phyloP scores from a whole-genome alignment of 75 land plant species.

The Ceratopteris richardii region DNA sequence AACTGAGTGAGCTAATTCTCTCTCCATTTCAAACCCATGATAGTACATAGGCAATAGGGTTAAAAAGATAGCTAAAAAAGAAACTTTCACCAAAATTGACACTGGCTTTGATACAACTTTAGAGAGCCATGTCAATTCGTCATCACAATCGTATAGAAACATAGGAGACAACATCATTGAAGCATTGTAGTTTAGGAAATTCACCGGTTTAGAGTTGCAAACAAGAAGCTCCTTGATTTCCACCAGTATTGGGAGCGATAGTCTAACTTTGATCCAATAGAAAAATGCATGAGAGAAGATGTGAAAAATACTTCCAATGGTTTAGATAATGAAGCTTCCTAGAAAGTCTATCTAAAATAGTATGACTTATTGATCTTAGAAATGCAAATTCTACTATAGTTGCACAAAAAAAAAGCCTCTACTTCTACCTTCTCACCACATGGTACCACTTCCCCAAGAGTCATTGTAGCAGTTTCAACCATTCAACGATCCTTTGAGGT shows the following conservation, averaged over 20 bases:
- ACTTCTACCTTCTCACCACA: conserved; percentile 68
- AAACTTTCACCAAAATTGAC: conserved; percentile 36
- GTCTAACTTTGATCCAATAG: conserved; percentile 62
- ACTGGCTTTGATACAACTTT: conserved; percentile 46
- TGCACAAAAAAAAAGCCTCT: conserved; percentile 66
- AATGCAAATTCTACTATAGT: conserved; percentile 54
- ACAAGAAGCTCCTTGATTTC: conserved; percentile 68
- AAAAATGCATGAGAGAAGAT: conserved; percentile 51
- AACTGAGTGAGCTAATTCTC: conserved; percentile 37
- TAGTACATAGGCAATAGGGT: conserved; percentile 63
- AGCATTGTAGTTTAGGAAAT: conserved; percentile 55
- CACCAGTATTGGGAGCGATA: conserved; percentile 60
- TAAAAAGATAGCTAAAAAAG: conserved; percentile 72
- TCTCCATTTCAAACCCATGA: conserved; percentile 30
- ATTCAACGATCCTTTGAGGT: conserved; percentile 1
- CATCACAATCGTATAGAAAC: conserved; percentile 36
- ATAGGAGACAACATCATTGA: conserved; percentile 70
- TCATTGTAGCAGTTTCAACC: conserved; percentile 66
- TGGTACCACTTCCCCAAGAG: conserved; percentile 65
- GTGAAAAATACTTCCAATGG: conserved; percentile 61
- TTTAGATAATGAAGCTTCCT: conserved; percentile 43
- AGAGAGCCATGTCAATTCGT: conserved; percentile 59
- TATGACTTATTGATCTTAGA: conserved; percentile 54
- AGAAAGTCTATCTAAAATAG: conserved; percentile 54
- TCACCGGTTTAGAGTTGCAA: conserved; percentile 36